These are phyloP conservation scores for Hyaloscypha bicolor DNA, from an alignment of 495 filamentous ascomycete species.

Conservation along the genomic window DNA sequence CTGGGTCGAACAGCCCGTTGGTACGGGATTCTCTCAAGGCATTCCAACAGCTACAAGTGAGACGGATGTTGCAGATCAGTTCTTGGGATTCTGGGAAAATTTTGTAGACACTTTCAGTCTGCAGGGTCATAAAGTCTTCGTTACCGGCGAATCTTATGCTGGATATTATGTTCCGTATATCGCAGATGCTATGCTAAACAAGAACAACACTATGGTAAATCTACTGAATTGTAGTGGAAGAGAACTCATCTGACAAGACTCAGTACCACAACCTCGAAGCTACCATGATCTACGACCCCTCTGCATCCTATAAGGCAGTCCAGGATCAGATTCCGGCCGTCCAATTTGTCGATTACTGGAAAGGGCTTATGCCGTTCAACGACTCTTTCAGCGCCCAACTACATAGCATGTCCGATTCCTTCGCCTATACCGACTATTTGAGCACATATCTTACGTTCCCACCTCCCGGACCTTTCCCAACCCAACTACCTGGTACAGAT, in stretches of 20 bases:
- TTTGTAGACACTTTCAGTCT: conserved; percentile 70
- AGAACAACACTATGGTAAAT: conserved; percentile 54
- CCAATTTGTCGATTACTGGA: conserved; percentile 65
- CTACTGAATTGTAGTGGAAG: neutral
- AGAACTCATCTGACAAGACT: no score
- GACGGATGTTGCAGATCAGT: conserved; percentile 65
- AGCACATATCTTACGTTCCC: conserved; percentile 67
- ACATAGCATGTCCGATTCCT: conserved; percentile 54
- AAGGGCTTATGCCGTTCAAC: conserved; percentile 66
- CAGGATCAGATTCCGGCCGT: no score
- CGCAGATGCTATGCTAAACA: conserved; percentile 70
- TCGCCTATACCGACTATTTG: conserved; percentile 67
- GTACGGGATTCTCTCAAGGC: conserved; percentile 72
- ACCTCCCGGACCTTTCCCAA: conserved; percentile 60
- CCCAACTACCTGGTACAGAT: conserved; percentile 13
- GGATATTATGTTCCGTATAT: conserved; percentile 83
- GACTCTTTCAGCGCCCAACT: conserved; percentile 63
- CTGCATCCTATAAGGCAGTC: conserved; percentile 54
- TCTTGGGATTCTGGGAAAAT: conserved; percentile 70
- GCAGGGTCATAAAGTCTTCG: conserved; percentile 64
- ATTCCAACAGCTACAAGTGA: conserved; percentile 63
- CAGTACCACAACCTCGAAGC: no score
- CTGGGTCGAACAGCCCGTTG: conserved; percentile 77
- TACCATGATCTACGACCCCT: conserved; percentile 71
- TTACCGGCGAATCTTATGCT: conserved; percentile 61